These are phyloP conservation scores for Clavispora santaluciae DNA, from an alignment of 805 yeast genomes.

Conservation along the genomic window DNA sequence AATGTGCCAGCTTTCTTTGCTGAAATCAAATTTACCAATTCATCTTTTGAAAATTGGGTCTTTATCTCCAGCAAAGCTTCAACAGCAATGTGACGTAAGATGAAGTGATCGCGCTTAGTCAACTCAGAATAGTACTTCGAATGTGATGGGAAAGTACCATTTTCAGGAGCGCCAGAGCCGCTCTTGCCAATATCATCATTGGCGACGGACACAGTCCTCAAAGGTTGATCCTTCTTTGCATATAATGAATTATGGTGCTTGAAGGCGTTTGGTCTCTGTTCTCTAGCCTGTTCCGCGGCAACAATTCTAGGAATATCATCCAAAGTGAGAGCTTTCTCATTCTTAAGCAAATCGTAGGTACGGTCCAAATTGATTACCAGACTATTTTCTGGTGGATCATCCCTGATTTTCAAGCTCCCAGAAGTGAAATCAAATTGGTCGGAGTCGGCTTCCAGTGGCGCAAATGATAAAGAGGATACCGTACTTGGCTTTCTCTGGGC, in stretches of 20 bases:
- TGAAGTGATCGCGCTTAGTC: slow-evolving; percentile 49
- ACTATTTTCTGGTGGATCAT: slow-evolving; percentile 34
- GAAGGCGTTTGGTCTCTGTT: slow-evolving; percentile 87
- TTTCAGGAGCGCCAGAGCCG: slow-evolving; percentile 3
- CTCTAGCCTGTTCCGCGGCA: slow-evolving; percentile 94
- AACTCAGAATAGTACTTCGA: slow-evolving; percentile 61
- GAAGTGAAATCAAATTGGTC: slow-evolving; percentile 23
- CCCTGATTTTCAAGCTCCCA: slow-evolving; percentile 28
- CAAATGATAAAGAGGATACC: slow-evolving; percentile 27
- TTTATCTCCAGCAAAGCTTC: slow-evolving; percentile 41
- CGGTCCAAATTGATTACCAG: slow-evolving; percentile 43
- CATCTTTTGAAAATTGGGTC: slow-evolving; percentile 24
- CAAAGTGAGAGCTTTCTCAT: slow-evolving; percentile 80
- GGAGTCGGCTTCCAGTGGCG: slow-evolving; percentile 20
- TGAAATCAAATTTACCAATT: slow-evolving; percentile 38
- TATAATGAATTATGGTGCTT: slow-evolving; percentile 61
- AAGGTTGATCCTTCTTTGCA: slow-evolving; percentile 26
- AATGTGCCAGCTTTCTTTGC: slow-evolving; percentile 41
- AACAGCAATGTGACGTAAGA: slow-evolving; percentile 56
- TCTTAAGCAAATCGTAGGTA: slow-evolving; percentile 66
- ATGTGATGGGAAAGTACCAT: background rate
- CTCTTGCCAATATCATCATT: slow-evolving; percentile 4
- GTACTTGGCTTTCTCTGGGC: slow-evolving; percentile 16
- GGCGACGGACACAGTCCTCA: slow-evolving; percentile 11
- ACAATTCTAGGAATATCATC: slow-evolving; percentile 97